Evolutionary conservation across 2,329 filamentous ascomycete species (phyloP).

Genomic region (Penicillium sumatraense): DNA sequence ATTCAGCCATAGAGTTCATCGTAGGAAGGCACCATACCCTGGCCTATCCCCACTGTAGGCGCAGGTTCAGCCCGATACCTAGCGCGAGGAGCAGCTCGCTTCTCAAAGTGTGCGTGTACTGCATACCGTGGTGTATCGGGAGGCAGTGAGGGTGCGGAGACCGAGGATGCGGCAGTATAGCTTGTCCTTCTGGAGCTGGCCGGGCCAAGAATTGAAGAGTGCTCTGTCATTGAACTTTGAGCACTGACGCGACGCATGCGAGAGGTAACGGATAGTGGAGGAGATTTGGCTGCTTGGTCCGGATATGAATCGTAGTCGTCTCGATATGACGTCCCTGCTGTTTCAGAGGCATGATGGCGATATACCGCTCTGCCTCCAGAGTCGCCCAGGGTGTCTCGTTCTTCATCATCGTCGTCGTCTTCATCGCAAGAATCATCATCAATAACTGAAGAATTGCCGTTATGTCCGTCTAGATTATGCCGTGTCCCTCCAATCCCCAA

Average conservation of each 20-base stretch:
- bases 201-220: conserved; percentile 29
- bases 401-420: conserved; percentile 31
- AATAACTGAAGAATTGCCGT: neutral
- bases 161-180: conserved; percentile 32
- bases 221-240: conserved; percentile 36
- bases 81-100: conserved; percentile 22
- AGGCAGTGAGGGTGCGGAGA: conserved; percentile 31
- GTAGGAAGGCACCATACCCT: conserved; percentile 43
- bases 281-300: conserved; percentile 36
- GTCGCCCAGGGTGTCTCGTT: conserved; percentile 19
- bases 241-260: conserved; percentile 41
- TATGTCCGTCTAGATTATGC: neutral
- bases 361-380: conserved; percentile 3
- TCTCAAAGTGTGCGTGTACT: conserved; percentile 27
- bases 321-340: neutral
- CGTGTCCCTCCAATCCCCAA: conserved; percentile 18
- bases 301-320: conserved; percentile 25
- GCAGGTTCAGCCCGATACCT: conserved; percentile 26
- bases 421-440: conserved; percentile 31
- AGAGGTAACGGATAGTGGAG: conserved; percentile 42
- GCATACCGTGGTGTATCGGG: conserved; percentile 31
- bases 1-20: conserved; percentile 44
- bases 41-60: conserved; percentile 12
- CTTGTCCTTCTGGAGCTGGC: conserved; percentile 39
- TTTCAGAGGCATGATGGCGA: conserved; percentile 13